A percentile compares a stretch with the other conserved stretches of the same genome.
These are phyloP conservation scores for Jackrogersella multiformis DNA, from an alignment of 495 filamentous ascomycete genomes.

Conservation along the genomic window DNA sequence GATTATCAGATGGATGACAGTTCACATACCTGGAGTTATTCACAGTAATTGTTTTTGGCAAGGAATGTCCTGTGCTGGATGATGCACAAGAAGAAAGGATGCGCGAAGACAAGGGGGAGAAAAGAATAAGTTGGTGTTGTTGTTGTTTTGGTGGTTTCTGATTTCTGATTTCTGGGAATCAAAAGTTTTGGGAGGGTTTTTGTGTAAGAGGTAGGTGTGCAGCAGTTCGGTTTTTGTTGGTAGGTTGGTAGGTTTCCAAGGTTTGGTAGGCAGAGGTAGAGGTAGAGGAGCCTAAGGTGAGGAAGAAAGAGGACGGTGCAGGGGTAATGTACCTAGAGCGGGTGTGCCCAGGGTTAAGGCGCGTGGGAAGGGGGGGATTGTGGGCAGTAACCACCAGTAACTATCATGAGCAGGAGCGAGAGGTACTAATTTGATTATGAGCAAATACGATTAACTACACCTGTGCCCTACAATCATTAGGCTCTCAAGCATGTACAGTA, in stretches of 20 bases:
- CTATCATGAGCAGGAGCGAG: background rate
- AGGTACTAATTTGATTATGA: too few relatives aligned
- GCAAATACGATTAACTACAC: too few relatives aligned
- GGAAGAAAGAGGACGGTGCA: conserved; percentile 27
- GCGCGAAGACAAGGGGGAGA: conserved; percentile 42
- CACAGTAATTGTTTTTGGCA: conserved; percentile 16
- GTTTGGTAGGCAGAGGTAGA: conserved; percentile 4
- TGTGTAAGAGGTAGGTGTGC: conserved; percentile 62
- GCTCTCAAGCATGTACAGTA: conserved; percentile 5
- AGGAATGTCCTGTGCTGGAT: conserved; percentile 38
- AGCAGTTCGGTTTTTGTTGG: conserved; percentile 34
- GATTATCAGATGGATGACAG: background rate
- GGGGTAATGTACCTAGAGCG: conserved; percentile 9
- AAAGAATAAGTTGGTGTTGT: conserved; percentile 45
- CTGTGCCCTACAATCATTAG: too few relatives aligned
- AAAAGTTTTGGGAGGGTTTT: conserved; percentile 52
- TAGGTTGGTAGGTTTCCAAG: conserved; percentile 11
- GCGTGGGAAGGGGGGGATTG: conserved; percentile 29
- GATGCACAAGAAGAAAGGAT: conserved; percentile 54
- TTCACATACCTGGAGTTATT: conserved; percentile 26
- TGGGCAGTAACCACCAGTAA: conserved; percentile 13
- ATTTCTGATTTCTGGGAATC: conserved; percentile 50
- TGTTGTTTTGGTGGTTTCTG: conserved; percentile 46
- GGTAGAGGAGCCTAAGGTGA: conserved; percentile 33
- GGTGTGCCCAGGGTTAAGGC: conserved; percentile 27